Base-by-base conservation (phyloP, 305 asterid species). In the Solanum hybrid region DNA sequence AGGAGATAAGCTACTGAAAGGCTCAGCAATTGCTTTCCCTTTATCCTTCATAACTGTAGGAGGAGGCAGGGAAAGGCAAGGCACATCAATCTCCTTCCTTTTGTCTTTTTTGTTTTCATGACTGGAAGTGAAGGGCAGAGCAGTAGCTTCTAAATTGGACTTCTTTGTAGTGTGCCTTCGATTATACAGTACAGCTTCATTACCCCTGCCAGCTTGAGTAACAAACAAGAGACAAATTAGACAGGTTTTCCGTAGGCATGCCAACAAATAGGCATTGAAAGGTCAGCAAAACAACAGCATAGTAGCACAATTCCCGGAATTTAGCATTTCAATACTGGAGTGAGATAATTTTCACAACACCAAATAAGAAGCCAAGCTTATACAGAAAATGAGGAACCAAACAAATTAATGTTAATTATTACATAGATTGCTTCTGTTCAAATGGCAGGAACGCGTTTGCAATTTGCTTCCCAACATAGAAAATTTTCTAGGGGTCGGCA, bases 81-180 rank as follows among this genome's bases (percentile, higher is more conserved):
- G 87, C 37, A 22, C 87, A 26, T 87, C 78, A 90, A 82, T 82
- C 72, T 82, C 91, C 86, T 86, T 64, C 79, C 87, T 89, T 64
- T 89, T 91, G 85, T 90, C 91, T 87, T n/a, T 89, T 87, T 77
- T 84, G 88, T 85, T 90, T 92, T 87, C 92, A 92, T 34, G 88
- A 10, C 34, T 29, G 34, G 91, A 80, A 88, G 79, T 81, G 85
- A 87, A 78, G 82, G 90, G 89, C 34, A 73, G 88, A 87, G 77
- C 71, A 89, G 69, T 42, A 15, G 56, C 81, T 36, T 90, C 82
- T 56, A 51, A 24, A 77, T 40, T 86, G 75, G 84, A 69, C 87
- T 88, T 88, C 34, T 78, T 76, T 26, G 35, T 64, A 69, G 42
- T 24, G n/a, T 37, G 35, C 37, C 87, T 89, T 81, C 40, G 82